Evolutionary conservation across 306 rosid species (phyloP), one percentile per base, ranked within the genome.

Genomic region (Vigna radiata): DNA sequence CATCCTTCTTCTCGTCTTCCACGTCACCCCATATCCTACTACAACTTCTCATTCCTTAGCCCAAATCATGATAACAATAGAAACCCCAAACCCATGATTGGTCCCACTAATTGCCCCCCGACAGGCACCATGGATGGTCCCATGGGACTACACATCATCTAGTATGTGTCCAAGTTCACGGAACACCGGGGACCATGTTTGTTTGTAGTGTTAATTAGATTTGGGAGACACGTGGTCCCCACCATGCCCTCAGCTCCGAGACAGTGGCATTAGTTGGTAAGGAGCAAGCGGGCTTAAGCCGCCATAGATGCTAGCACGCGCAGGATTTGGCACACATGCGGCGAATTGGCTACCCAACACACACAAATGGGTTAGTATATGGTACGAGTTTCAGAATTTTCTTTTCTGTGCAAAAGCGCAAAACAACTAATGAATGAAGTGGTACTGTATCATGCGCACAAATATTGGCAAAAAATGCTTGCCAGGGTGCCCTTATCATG

Each of bases 361-460:
- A 46, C 58, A 43, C 50, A 64, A 47, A 56, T 81, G 83, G 80
- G 69, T 80, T 67, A 65, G 72, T 65, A 33, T 63, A 81, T 55
- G 53, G 67, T 78, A 25, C 43, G 37, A 17, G 21, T 25, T 48
- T 44, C 4, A 9, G 9, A 21, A 5, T 29, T 58, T 55, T 21
- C 1, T 21, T 66, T 62, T 68, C 81, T 67, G 81, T 72, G 77
- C 82, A 65, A 61, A 61, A 61, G 67, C 67, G 31, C 37, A 75
- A 68, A 37, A 31, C 37, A 75, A 77, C 49, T 16, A 65, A 70
- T 68, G 46, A 73, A 70, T 68, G 46, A 44, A 88, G 96, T 91
- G 96, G 84, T 80, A 91, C 95, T 85, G 96, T 91, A 85, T 75
- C 96, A 90, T 79, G 97, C 96, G 90, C 95, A 82, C 79, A 73